These are phyloP conservation scores for Populus hybrid DNA, from an alignment of 441 rosid species.

Conservation along the genomic window DNA sequence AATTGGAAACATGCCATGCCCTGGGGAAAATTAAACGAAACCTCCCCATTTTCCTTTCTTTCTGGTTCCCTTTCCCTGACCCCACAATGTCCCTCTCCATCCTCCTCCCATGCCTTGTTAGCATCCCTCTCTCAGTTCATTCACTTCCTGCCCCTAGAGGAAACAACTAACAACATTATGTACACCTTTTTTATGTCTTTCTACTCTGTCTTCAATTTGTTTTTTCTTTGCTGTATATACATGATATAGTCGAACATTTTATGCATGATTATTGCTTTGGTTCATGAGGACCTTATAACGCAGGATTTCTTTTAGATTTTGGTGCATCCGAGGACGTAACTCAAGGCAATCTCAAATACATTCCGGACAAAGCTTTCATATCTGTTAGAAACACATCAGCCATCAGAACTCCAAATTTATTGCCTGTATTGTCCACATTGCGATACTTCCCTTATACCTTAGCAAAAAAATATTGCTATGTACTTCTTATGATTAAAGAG, in stretches of 20 bases:
- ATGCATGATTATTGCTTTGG: background rate
- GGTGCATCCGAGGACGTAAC: slow-evolving; percentile 43
- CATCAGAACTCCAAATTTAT: slow-evolving; percentile 34
- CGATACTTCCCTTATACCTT: slow-evolving; percentile 61
- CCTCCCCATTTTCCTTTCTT: slow-evolving; percentile 16
- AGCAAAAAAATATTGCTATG: slow-evolving; percentile 64
- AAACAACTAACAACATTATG: slow-evolving; percentile 4
- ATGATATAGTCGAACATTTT: background rate
- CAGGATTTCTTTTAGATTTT: slow-evolving; percentile 61
- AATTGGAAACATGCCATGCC: background rate
- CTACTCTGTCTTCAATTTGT: background rate
- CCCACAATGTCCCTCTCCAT: slow-evolving; percentile 54
- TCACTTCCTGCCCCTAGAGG: slow-evolving; percentile 62
- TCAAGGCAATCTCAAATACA: slow-evolving; percentile 41
- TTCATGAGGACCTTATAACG: background rate
- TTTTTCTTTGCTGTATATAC: background rate
- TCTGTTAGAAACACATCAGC: slow-evolving; percentile 51
- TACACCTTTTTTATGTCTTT: background rate
- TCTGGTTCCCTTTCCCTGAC: slow-evolving; percentile 1
- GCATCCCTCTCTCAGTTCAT: slow-evolving; percentile 40
- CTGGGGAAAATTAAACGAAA: slow-evolving; percentile 2
- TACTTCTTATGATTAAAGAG: slow-evolving; percentile 45
- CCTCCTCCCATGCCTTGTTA: slow-evolving; percentile 58
- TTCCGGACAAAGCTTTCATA: slow-evolving; percentile 61
- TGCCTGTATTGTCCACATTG: slow-evolving; percentile 57